These are phyloP conservation scores for Cubamyces sp. DNA, from an alignment of 768 basidiomycete genomes.

Conservation along the genomic window DNA sequence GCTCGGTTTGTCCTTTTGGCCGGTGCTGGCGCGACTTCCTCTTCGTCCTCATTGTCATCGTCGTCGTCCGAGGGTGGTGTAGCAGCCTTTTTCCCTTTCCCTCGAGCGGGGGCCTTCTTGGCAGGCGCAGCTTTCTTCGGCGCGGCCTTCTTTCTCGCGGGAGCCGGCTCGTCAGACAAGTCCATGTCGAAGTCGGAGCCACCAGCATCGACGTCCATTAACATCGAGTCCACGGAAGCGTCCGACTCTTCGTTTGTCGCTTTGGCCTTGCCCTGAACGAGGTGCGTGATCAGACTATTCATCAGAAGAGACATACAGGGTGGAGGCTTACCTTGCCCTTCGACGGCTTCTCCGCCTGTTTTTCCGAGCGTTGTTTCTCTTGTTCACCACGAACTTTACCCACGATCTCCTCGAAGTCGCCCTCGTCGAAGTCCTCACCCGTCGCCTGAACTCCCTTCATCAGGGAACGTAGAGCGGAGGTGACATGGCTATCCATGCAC, in stretches of 20 bases:
- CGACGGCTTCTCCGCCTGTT: constrained; percentile 38
- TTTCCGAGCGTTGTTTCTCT: constrained; percentile 63
- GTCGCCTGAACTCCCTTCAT: constrained; percentile 71
- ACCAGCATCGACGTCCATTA: constrained; percentile 69
- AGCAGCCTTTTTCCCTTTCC: constrained; percentile 54
- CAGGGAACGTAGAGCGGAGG: constrained; percentile 56
- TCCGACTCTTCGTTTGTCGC: constrained; percentile 59
- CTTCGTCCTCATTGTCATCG: constrained; percentile 58
- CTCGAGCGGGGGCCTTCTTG: constrained; percentile 44
- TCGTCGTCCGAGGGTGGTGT: constrained; percentile 54
- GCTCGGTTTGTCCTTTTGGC: constrained; percentile 67
- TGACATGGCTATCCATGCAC: constrained; percentile 60
- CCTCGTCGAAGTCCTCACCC: constrained; percentile 70
- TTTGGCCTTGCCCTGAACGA: constrained; percentile 38
- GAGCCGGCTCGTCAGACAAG: constrained; percentile 52
- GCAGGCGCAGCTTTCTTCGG: constrained; percentile 38
- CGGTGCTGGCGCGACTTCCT: constrained; percentile 50
- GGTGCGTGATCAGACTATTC: neutral
- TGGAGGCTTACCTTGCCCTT: constrained; percentile 51
- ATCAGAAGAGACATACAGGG: neutral
- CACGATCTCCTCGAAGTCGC: constrained; percentile 75
- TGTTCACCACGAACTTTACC: constrained; percentile 71
- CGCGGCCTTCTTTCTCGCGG: constrained; percentile 33
- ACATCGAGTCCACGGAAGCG: constrained; percentile 68
- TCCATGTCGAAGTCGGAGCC: constrained; percentile 59